Evolutionary conservation across 306 rosid genomes (phyloP).

Genomic region (Glycine latifolia): DNA sequence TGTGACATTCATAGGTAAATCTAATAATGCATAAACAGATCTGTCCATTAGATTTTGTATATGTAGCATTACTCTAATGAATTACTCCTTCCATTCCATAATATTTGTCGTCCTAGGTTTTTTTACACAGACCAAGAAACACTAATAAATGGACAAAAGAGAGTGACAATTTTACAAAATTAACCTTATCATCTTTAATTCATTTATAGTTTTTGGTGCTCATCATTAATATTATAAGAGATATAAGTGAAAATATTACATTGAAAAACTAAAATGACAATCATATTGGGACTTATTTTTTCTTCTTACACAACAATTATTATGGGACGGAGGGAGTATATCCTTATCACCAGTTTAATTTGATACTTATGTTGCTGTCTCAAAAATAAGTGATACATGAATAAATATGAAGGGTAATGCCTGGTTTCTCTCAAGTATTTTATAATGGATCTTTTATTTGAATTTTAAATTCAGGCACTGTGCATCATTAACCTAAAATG

Average conservation of each 20-base stretch:
- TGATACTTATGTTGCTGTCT: neutral
- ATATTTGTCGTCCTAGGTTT: too few species aligned
- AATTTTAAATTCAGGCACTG: constrained; percentile 8
- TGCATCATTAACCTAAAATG: constrained; percentile 3
- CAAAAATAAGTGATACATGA: constrained; percentile 5
- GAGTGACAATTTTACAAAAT: too few species aligned
- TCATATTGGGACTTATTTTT: too few species aligned
- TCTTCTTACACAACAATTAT: too few species aligned
- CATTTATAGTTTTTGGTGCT: too few species aligned
- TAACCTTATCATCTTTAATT: too few species aligned
- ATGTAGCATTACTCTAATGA: neutral
- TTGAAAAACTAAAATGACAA: too few species aligned
- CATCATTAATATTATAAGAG: too few species aligned
- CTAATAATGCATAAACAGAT: neutral
- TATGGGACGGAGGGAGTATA: neutral
- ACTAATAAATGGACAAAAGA: too few species aligned
- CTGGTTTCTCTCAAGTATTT: neutral
- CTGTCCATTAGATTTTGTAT: neutral
- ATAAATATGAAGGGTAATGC: constrained; percentile 14
- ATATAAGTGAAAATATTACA: too few species aligned
- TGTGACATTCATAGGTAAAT: constrained; percentile 18
- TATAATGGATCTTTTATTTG: neutral
- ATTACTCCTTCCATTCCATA: too few species aligned
- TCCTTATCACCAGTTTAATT: neutral
- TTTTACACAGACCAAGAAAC: too few species aligned